Percentiles rank a stretch among this genome's conserved stretches.
Conservation (phyloP, 2,329 filamentous ascomycete genomes). For the Escovopsis weberi region DNA sequence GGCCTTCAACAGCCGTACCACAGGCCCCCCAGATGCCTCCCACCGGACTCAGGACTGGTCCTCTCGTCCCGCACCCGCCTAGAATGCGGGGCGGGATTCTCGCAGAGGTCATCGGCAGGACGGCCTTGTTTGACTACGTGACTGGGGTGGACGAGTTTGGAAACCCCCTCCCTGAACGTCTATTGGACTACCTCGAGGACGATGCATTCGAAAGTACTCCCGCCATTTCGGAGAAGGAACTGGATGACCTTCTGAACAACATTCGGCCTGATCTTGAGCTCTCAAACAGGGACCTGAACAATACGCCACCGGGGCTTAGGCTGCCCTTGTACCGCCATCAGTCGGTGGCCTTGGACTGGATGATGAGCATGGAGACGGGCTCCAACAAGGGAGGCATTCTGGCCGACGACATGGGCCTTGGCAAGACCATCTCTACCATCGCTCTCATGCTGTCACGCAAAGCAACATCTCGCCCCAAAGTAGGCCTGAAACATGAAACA, state of each 20-base stretch:
- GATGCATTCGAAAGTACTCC: too few species aligned
- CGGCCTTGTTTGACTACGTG: conserved; percentile 21
- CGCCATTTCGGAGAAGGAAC: conserved; percentile 39
- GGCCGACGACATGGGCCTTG: conserved; percentile 86
- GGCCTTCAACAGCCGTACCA: too few species aligned
- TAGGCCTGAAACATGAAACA: conserved; percentile 7
- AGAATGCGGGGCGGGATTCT: conserved; percentile 8
- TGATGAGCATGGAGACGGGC: conserved; percentile 64
- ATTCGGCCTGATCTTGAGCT: conserved; percentile 60
- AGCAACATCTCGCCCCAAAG: conserved; percentile 30
- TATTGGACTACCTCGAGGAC: conserved; percentile 13
- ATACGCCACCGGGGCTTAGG: conserved; percentile 54
- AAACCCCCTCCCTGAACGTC: conserved; percentile 18
- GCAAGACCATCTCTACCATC: conserved; percentile 77
- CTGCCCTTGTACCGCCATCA: conserved; percentile 69
- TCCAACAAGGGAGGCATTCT: conserved; percentile 77
- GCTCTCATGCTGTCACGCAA: conserved; percentile 58
- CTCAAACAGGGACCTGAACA: conserved; percentile 44
- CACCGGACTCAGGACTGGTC: background rate
- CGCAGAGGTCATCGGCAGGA: conserved; percentile 22
- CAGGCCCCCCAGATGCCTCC: background rate
- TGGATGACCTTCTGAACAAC: conserved; percentile 55
- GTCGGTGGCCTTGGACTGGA: conserved; percentile 68
- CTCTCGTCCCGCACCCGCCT: background rate
- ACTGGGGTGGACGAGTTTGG: conserved; percentile 22